These are phyloP conservation scores for Kluyveromyces starmeri DNA, from an alignment of 805 yeast species.

Conservation along the genomic window DNA sequence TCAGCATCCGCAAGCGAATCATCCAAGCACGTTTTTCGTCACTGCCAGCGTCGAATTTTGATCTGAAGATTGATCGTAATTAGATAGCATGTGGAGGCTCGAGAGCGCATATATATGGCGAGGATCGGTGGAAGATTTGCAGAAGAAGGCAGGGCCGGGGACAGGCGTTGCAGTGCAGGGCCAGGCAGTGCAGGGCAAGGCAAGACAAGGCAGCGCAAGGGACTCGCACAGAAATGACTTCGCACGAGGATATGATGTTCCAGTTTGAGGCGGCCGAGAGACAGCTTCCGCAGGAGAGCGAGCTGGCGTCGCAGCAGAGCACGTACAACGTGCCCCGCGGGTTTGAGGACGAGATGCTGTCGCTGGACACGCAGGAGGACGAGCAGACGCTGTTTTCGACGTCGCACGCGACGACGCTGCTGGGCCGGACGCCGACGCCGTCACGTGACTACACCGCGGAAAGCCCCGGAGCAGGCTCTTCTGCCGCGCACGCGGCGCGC, in stretches of 20 bases:
- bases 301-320: not conserved
- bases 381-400: constrained; percentile 3
- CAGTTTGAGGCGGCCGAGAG: constrained; percentile 2
- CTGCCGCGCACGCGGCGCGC: not conserved
- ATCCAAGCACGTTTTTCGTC: too few relatives aligned
- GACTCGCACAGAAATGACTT: constrained; percentile 1
- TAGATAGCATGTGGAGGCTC: too few relatives aligned
- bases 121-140: too few relatives aligned
- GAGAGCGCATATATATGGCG: too few relatives aligned
- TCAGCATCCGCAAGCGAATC: too few relatives aligned
- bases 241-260: constrained; percentile 3
- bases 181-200: not conserved
- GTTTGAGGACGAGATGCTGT: not conserved
- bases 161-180: not conserved
- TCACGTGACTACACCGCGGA: constrained; percentile 1
- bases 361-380: not conserved
- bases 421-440: constrained; percentile 3
- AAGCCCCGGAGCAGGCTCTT: too few relatives aligned
- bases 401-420: constrained; percentile 3
- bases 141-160: too few relatives aligned
- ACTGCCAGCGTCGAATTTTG: too few relatives aligned
- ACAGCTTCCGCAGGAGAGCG: not conserved
- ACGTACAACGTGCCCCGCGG: not conserved
- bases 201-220: not conserved
- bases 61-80: too few relatives aligned